Percentiles rank a stretch among this genome's conserved stretches.
Evolutionary conservation across 345 rosid species (phyloP).

Genomic region (Geranium rotundifolium): DNA sequence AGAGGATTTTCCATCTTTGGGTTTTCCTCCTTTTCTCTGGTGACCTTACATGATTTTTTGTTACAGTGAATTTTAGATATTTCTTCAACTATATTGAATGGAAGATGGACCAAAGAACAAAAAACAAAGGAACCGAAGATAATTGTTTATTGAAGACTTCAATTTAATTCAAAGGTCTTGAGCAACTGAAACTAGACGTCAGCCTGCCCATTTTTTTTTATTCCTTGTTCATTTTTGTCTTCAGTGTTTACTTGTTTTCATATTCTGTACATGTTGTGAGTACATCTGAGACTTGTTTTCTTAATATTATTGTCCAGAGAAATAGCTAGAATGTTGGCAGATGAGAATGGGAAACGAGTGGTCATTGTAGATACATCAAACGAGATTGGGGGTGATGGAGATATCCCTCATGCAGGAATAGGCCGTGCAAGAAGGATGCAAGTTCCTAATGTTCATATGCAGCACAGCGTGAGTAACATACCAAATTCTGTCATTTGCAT

Average conservation of each 20-base stretch:
- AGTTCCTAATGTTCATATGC: slow-evolving; percentile 87
- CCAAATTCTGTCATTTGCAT: slow-evolving; percentile 1
- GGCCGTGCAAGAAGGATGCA: slow-evolving; percentile 98
- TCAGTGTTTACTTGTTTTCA: not conserved
- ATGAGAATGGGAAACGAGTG: slow-evolving; percentile 80
- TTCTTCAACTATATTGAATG: too few relatives aligned
- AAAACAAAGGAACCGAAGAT: too few relatives aligned
- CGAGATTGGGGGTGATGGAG: slow-evolving; percentile 97
- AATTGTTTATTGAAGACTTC: too few relatives aligned
- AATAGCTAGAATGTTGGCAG: slow-evolving; percentile 85
- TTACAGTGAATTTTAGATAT: too few relatives aligned
- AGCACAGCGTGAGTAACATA: slow-evolving; percentile 58
- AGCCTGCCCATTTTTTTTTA: too few relatives aligned
- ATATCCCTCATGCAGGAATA: slow-evolving; percentile 84
- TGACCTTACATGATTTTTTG: too few relatives aligned
- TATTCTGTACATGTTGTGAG: slow-evolving; percentile 3
- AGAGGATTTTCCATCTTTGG: too few relatives aligned
- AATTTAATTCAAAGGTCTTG: too few relatives aligned
- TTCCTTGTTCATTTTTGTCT: not conserved
- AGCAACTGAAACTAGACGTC: too few relatives aligned
- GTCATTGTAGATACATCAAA: slow-evolving; percentile 82
- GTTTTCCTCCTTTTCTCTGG: too few relatives aligned
- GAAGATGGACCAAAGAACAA: too few relatives aligned
- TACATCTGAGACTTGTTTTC: slow-evolving; percentile 4
- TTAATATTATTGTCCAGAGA: slow-evolving; percentile 32